phyloP scores from a whole-genome alignment of 805 yeast genomes.

The Torulaspora indica region DNA sequence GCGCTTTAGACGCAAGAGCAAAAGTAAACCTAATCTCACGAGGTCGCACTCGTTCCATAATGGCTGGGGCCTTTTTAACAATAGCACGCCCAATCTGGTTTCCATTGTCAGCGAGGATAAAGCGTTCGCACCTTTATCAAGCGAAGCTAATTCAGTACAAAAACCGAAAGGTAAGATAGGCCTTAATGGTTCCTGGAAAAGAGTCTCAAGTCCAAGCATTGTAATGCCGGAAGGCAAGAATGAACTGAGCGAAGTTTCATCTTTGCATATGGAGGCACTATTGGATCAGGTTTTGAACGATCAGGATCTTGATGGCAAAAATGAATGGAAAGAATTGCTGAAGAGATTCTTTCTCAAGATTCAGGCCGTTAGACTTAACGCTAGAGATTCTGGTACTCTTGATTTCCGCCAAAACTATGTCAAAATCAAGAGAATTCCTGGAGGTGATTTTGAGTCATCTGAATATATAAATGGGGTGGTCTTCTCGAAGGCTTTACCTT shows the following conservation, averaged over 20 bases:
- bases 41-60: slow-evolving; percentile 26
- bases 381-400: slow-evolving; percentile 62
- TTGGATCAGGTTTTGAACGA: slow-evolving; percentile 59
- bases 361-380: slow-evolving; percentile 54
- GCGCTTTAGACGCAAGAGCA: slow-evolving; percentile 53
- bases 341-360: slow-evolving; percentile 49
- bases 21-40: slow-evolving; percentile 38
- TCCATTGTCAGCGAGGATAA: slow-evolving; percentile 25
- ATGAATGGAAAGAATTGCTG: slow-evolving; percentile 57
- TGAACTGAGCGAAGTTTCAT: slow-evolving; percentile 38
- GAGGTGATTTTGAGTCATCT: slow-evolving; percentile 62
- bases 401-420: slow-evolving; percentile 80
- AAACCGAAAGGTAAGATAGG: slow-evolving; percentile 9
- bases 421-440: slow-evolving; percentile 78
- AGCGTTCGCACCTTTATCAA: slow-evolving; percentile 9
- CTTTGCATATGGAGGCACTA: slow-evolving; percentile 45
- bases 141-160: slow-evolving; percentile 7
- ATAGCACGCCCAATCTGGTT: slow-evolving; percentile 35
- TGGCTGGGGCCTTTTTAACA: slow-evolving; percentile 24
- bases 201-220: slow-evolving; percentile 18
- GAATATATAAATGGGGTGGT: slow-evolving; percentile 69
- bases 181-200: slow-evolving; percentile 20
- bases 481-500: slow-evolving; percentile 77
- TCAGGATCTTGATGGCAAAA: slow-evolving; percentile 45
- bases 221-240: slow-evolving; percentile 22